Evolutionary conservation across 306 rosid genomes (phyloP), one percentile per base, ranked within the genome.

Genomic region (Cucumis cinereus): DNA sequence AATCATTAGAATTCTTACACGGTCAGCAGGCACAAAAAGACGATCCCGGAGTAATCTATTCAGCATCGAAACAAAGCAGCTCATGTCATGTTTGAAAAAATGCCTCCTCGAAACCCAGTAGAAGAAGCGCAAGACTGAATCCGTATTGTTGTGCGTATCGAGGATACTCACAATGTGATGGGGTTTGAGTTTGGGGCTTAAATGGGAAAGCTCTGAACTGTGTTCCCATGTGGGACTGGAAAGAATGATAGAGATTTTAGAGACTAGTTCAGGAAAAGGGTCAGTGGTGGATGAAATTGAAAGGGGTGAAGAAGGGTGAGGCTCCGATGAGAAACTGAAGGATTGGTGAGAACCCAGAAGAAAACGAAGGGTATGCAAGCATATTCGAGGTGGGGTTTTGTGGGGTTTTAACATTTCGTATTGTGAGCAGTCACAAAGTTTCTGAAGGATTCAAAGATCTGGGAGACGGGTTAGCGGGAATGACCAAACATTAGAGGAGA

Each of bases 81-180:
- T 67, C 72, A 79, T 36, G 54, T 81, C 87, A 1, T 68, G 85
- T 36, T 68, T 62, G 76, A 73, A 77, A 7, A 69, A 74, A 53
- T 49, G 81, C 8, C 38, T 74, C 59, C 69, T 77, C 7, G 81
- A 79, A 55, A 84, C 45, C 88, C 88, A 84, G 28, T 35, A 81
- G 82, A 85, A 79, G 81, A 85, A 85, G 19, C 88, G 79, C 73
- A 85, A 68, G 22, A 73, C 82, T 61, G 77, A 64, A 77, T 82
- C 70, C 26, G 82, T 77, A 38, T 79, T 60, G 19, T 61, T 53
- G 70, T 85, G 83, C 28, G 74, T 77, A 66, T 82, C 53, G 8
- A 85, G 77, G 52, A 82, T 73, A 52, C 74, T 66, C 10, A 82
- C 68, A 7, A 82, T 59, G 41, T 79, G 80, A 70, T 79, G 50